Evolutionary conservation across 495 filamentous ascomycete genomes (phyloP), one percentile per base, ranked within the genome.

Genomic region (Physcia stellaris): DNA sequence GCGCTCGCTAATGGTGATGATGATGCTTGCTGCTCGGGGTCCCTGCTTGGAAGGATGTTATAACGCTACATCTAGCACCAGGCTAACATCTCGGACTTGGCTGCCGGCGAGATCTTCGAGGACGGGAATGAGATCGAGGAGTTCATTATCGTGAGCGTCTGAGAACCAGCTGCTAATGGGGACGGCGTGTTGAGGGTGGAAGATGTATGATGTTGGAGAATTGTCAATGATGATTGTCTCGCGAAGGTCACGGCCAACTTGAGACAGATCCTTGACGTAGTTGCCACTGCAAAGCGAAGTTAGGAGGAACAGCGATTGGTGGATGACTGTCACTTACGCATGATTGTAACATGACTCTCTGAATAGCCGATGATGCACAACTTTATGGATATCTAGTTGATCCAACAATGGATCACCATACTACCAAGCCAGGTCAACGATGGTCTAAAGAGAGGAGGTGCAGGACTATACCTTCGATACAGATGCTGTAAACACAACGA

Each of bases 151-250:
- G 61, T 99, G 90, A 40, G 92, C 90, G 64, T 99, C 90, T 52
- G 87, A 95, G 67, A 99, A 99, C 90, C 90, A 99, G 71, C 88
- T 95, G 71, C 88, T 95, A 63, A 99, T 99, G 17, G 90, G 90
- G 32, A 99, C 90, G 41, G 90, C 90, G 59, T 99, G 90, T 65
- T 99, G 88, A 11, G 92, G 90, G 51, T 99, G 90, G 68, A 99
- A 99, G 52, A 96, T 96, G 62, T 99, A 99, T 16, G 87, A 94
- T 12, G 92, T 99, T 13, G 90, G 92, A 17, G 90, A 96, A 61
- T 99, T 99, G 64, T 99, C 90, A 53, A 99, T 99, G 55, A 99
- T 99, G 55, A 99, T 99, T 2, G 88, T 96, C 53, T 96, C 90
- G 50, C 80, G 81, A 33, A 99, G 77, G 60, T 99, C 86, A 37